Evolutionary conservation across 2,329 filamentous ascomycete genomes (phyloP).

Genomic region (Talaromyces piceae): DNA sequence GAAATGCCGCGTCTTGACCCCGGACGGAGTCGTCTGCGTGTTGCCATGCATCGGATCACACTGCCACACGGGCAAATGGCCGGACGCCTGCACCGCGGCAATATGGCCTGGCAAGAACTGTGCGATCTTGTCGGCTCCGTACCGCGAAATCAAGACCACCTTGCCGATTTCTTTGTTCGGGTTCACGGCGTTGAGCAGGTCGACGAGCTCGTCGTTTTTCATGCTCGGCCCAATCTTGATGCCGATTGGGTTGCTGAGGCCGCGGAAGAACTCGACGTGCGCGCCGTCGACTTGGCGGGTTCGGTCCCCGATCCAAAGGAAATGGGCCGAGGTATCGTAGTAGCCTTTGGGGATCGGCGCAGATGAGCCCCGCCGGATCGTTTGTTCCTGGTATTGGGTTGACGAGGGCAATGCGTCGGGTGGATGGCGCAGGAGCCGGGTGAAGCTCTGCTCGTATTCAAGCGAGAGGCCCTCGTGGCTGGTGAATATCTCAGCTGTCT

Average conservation of each 20-base stretch:
- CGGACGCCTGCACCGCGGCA: constrained; percentile 74
- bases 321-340: constrained; percentile 93
- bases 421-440: constrained; percentile 64
- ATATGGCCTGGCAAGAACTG: constrained; percentile 77
- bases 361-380: constrained; percentile 20
- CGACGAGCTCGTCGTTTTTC: constrained; percentile 64
- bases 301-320: constrained; percentile 96
- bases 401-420: constrained; percentile 30
- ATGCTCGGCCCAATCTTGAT: constrained; percentile 93
- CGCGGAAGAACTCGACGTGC: constrained; percentile 96
- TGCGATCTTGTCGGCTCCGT: constrained; percentile 72
- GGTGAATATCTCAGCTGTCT: constrained; percentile 91
- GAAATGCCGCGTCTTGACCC: constrained; percentile 90
- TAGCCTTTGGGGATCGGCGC: constrained; percentile 51
- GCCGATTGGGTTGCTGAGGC: constrained; percentile 90
- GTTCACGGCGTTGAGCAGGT: constrained; percentile 78
- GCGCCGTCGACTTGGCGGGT: constrained; percentile 88
- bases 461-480: constrained; percentile 91
- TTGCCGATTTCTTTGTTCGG: constrained; percentile 77
- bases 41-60: constrained; percentile 98
- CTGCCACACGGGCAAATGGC: constrained; percentile 80
- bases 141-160: constrained; percentile 91
- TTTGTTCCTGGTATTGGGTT: constrained; percentile 15
- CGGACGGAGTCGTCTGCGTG: constrained; percentile 58
- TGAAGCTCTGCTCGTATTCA: constrained; percentile 87